phyloP scores from a whole-genome alignment of 2,329 filamentous ascomycete genomes.

The Pseudogymnoascus sp. region DNA sequence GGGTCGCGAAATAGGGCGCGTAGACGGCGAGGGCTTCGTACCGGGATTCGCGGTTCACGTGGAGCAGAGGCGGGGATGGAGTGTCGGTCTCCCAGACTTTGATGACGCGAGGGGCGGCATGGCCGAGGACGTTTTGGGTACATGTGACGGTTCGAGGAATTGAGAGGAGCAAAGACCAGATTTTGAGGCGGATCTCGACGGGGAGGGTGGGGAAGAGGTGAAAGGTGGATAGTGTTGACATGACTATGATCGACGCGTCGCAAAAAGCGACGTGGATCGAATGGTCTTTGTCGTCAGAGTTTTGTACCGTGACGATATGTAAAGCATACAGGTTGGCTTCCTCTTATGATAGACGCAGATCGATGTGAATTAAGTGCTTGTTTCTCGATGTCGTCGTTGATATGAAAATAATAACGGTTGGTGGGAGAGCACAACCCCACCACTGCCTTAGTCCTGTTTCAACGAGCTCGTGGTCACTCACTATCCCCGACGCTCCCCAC shows the following conservation, averaged over 20 bases:
- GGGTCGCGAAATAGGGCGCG: conserved; percentile 15
- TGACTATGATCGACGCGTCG: background rate
- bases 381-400: background rate
- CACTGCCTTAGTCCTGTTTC: background rate
- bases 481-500: background rate
- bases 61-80: conserved; percentile 9
- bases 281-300: background rate
- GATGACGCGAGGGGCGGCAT: conserved; percentile 4
- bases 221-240: conserved; percentile 16
- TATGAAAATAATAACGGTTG: background rate
- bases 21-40: conserved; percentile 15
- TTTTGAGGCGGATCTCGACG: conserved; percentile 22
- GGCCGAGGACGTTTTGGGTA: conserved; percentile 11
- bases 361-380: background rate
- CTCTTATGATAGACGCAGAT: background rate
- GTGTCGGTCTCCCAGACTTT: background rate
- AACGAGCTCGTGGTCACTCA: background rate
- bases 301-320: background rate
- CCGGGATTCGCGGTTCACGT: conserved; percentile 11
- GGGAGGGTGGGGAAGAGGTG: conserved; percentile 22
- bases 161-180: conserved; percentile 18
- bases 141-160: conserved; percentile 17
- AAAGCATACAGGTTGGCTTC: background rate
- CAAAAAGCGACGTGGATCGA: background rate
- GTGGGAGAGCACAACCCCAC: background rate